Evolutionary conservation across 129 eudicot genomes (phyloP).

Genomic region (Oenanthe sinensis): DNA sequence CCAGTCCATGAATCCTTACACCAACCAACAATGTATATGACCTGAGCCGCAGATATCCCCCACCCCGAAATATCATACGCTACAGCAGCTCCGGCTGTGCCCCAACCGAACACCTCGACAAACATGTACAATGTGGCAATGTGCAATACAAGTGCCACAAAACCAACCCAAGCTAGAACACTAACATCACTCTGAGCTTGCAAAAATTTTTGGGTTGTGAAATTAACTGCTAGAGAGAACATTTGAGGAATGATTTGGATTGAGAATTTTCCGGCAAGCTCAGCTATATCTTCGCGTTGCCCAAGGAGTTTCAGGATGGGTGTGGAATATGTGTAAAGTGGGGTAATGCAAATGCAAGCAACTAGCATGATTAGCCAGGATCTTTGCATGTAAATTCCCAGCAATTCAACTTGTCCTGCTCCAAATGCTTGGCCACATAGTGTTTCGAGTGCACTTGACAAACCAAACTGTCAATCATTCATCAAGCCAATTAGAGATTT

Average conservation of each 20-base stretch:
- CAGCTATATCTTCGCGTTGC: slow-evolving; percentile 52
- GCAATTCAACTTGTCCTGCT: slow-evolving; percentile 57
- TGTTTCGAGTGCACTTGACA: slow-evolving; percentile 69
- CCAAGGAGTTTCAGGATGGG: slow-evolving; percentile 53
- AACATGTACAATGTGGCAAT: slow-evolving; percentile 34
- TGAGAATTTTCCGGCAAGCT: slow-evolving; percentile 53
- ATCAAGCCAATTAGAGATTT: neutral
- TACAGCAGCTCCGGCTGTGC: slow-evolving; percentile 50
- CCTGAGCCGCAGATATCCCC: slow-evolving; percentile 63
- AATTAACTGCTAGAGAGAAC: slow-evolving; percentile 68
- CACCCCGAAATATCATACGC: slow-evolving; percentile 58
- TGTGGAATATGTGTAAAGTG: slow-evolving; percentile 50
- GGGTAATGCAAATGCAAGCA: slow-evolving; percentile 39
- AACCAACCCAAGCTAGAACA: slow-evolving; percentile 56
- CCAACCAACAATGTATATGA: slow-evolving; percentile 54
- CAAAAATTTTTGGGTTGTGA: slow-evolving; percentile 68
- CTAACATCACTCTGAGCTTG: slow-evolving; percentile 65
- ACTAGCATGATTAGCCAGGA: slow-evolving; percentile 49
- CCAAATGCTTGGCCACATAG: slow-evolving; percentile 73
- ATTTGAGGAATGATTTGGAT: slow-evolving; percentile 52
- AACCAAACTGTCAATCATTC: slow-evolving; percentile 43
- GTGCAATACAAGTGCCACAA: slow-evolving; percentile 45
- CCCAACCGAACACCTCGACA: slow-evolving; percentile 51
- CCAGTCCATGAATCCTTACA: slow-evolving; percentile 64
- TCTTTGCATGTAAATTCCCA: slow-evolving; percentile 70